Evolutionary conservation across 148 eudicot genomes (phyloP), one percentile per base, ranked within the genome.

Genomic region (Rhododendron henanense): DNA sequence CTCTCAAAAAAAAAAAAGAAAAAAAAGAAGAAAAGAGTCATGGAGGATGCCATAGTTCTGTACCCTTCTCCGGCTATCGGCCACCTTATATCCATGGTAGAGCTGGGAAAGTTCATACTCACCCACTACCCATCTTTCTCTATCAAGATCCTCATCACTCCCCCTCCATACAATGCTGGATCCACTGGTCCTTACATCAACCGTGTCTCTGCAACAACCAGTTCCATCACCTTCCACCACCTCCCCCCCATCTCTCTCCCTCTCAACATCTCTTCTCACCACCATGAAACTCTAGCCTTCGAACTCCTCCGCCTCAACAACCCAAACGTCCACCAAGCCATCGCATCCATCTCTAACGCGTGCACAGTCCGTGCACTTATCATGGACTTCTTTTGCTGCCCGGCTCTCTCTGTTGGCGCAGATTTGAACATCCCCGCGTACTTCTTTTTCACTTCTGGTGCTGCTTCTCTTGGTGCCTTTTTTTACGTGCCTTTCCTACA

Each of bases 11-110:
- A 31, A 31, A 31, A 19, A 2, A 2, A 37, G 3, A 37, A 37
- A 37, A 37, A 23, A 3, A n/a, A n/a, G n/a, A n/a, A n/a, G n/a
- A n/a, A n/a, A n/a, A 10, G 41, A 51, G 15, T 25, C 10, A 59
- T 53, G 84, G 39, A 50, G 81, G 88, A 75, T 25, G 84, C 82
- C 15, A 75, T 90, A 83, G 90, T 90, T 45, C 82, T 94, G 2
- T 94, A 91, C 84, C 94, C 96, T 9, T 84, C 93, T 45, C 92
- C 94, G 73, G 93, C 89, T 5, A 91, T 93, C 15, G 93, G 96
- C 79, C 95, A 94, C 57, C 85, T 92, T 10, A 86, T 93, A 28
- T 87, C 96, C 80, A 91, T 93, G 94, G 94, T 93, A 45, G 93
- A 94, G 86, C 93, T 94, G 2, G 96, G 88, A 0, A 94, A 92